Evolutionary conservation across 805 yeast genomes (phyloP).

Genomic region (Torulaspora gathmanii): DNA sequence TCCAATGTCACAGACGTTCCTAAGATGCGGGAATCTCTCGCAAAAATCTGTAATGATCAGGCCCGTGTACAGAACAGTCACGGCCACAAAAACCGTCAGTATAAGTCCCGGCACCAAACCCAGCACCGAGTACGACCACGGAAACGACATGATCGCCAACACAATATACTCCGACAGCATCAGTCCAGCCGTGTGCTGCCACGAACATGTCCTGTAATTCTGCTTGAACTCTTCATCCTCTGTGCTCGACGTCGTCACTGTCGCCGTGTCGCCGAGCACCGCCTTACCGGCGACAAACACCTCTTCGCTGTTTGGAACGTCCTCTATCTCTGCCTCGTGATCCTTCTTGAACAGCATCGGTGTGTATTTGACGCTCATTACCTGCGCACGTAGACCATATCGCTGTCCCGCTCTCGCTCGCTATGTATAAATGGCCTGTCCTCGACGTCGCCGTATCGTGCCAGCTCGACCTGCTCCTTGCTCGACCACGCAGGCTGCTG

Average conservation of each 20-base stretch:
- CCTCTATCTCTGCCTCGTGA: constrained; percentile 1
- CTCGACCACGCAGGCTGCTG: no score
- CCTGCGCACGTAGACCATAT: not conserved
- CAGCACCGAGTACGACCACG: constrained; percentile 57
- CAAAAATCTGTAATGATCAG: constrained; percentile 52
- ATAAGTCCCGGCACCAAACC: constrained; percentile 58
- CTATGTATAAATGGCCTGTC: not conserved
- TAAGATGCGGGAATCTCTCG: constrained; percentile 47
- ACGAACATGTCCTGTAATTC: constrained; percentile 49
- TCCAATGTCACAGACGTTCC: constrained; percentile 56
- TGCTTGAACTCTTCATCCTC: constrained; percentile 33
- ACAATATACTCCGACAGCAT: constrained; percentile 57
- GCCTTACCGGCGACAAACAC: not conserved
- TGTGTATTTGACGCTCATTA: not conserved
- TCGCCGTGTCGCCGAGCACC: constrained; percentile 4
- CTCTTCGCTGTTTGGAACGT: not conserved
- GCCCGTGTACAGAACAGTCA: constrained; percentile 52
- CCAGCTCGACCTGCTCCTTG: no score
- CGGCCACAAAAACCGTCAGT: constrained; percentile 47
- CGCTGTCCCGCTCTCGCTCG: not conserved
- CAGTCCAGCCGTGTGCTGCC: constrained; percentile 58
- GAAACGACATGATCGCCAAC: constrained; percentile 60
- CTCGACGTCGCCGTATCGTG: no score
- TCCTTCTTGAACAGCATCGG: not conserved
- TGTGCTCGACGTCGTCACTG: constrained; percentile 6